These are phyloP conservation scores for Polytrichum commune DNA, from an alignment of 225 moss, liverwort and hornwort genomes.

Conservation along the genomic window DNA sequence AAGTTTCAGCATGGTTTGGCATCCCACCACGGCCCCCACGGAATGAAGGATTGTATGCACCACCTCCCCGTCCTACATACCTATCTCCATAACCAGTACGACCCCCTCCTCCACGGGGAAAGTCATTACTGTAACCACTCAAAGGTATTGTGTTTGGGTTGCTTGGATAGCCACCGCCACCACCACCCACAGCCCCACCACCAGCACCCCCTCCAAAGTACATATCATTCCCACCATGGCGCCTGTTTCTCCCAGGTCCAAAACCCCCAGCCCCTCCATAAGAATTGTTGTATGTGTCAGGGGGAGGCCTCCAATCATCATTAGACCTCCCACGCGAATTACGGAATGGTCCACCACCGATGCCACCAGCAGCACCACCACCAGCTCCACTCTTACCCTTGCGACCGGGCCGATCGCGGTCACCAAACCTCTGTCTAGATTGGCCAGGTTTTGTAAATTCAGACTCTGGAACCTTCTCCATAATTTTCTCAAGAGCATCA, in stretches of 20 bases:
- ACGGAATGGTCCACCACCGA: not conserved
- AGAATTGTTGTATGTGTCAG: conserved; percentile 7
- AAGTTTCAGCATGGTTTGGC: conserved; percentile 12
- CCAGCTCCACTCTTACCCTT: conserved; percentile 11
- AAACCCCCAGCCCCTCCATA: conserved; percentile 12
- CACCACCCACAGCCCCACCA: not conserved
- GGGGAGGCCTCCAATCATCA: conserved; percentile 6
- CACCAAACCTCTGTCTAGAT: conserved; percentile 18
- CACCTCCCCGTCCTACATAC: conserved; percentile 5
- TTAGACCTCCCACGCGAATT: conserved; percentile 1
- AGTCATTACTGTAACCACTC: conserved; percentile 12
- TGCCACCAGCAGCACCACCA: not conserved
- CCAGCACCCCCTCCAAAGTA: conserved; percentile 11
- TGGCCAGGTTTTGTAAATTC: conserved; percentile 23
- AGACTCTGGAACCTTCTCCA: conserved; percentile 21
- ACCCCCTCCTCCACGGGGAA: conserved; percentile 2
- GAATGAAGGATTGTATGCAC: conserved; percentile 1
- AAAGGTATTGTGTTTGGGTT: conserved; percentile 17
- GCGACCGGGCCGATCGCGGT: conserved; percentile 15
- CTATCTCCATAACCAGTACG: conserved; percentile 9
- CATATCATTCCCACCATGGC: conserved; percentile 15
- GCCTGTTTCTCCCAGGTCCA: conserved; percentile 13
- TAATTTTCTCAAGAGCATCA: conserved; percentile 16
- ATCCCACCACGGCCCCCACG: conserved; percentile 11
- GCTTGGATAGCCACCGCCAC: conserved; percentile 6